Percentiles rank a stretch among this genome's conserved stretches.
phyloP scores from a whole-genome alignment of 2,329 filamentous ascomycete genomes.

The Penicillium sp. region DNA sequence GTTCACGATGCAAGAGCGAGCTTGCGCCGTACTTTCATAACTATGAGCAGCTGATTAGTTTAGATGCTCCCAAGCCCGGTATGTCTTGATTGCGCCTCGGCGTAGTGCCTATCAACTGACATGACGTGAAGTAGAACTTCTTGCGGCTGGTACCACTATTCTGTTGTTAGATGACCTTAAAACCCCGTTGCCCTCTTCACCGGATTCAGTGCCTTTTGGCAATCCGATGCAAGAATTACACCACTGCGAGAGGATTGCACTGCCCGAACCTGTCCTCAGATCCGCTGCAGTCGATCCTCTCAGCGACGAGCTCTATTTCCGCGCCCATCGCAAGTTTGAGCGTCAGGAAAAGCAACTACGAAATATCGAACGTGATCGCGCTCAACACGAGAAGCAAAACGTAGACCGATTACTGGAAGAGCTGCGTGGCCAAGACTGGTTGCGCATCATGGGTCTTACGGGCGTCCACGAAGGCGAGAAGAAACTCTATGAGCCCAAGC shows the following conservation, averaged over 20 bases:
- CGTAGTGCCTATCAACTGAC: neutral
- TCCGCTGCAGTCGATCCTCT: slow-evolving; percentile 48
- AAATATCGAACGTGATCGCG: slow-evolving; percentile 61
- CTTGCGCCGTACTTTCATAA: slow-evolving; percentile 85
- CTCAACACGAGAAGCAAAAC: slow-evolving; percentile 61
- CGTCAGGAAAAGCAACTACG: slow-evolving; percentile 62
- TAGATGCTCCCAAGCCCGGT: slow-evolving; percentile 74
- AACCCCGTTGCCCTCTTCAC: slow-evolving; percentile 23
- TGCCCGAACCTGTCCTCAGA: slow-evolving; percentile 11
- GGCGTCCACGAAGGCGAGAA: slow-evolving; percentile 78
- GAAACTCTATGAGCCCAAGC: slow-evolving; percentile 78
- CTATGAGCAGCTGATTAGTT: slow-evolving; percentile 89
- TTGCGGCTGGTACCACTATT: slow-evolving; percentile 68
- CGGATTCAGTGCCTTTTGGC: slow-evolving; percentile 26
- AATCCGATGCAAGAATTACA: slow-evolving; percentile 37
- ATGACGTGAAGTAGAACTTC: slow-evolving; percentile 53
- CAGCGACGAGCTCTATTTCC: slow-evolving; percentile 51
- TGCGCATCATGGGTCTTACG: slow-evolving; percentile 83
- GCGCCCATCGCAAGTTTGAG: slow-evolving; percentile 56
- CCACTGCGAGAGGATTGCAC: slow-evolving; percentile 31
- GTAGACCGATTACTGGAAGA: slow-evolving; percentile 68
- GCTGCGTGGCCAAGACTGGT: slow-evolving; percentile 85
- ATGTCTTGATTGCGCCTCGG: slow-evolving; percentile 19
- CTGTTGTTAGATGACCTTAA: slow-evolving; percentile 58
- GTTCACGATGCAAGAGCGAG: slow-evolving; percentile 82